Conservation (phyloP, 345 rosid species). For the Gossypium australe region DNA sequence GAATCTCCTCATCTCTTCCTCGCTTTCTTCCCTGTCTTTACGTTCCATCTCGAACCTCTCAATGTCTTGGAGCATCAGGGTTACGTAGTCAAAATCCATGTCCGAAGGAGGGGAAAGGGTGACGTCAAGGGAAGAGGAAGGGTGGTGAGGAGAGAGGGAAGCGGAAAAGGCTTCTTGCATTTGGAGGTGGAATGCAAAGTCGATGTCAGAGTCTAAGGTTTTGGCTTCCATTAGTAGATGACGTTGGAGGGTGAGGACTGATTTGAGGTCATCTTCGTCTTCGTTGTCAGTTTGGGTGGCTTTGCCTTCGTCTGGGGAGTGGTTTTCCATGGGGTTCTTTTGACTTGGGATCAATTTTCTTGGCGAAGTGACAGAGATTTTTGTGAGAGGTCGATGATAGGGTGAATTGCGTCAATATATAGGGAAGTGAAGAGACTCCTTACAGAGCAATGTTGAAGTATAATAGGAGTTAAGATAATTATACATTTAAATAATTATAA, state of each 20-base stretch:
- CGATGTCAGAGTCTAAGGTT: slow-evolving; percentile 39
- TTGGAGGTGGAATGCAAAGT: slow-evolving; percentile 61
- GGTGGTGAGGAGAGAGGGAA: slow-evolving; percentile 28
- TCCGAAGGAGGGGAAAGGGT: slow-evolving; percentile 12
- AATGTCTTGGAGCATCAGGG: slow-evolving; percentile 41
- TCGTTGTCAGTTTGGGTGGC: slow-evolving; percentile 5
- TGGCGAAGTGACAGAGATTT: background rate
- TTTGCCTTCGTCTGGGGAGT: background rate
- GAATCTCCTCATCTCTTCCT: slow-evolving; percentile 27
- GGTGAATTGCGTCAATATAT: background rate
- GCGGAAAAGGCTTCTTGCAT: slow-evolving; percentile 54
- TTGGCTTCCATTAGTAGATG: slow-evolving; percentile 43
- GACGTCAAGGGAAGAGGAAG: slow-evolving; percentile 17
- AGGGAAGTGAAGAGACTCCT: background rate
- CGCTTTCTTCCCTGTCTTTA: slow-evolving; percentile 35
- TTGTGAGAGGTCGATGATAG: background rate
- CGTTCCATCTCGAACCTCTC: slow-evolving; percentile 38
- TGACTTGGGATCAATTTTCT: background rate
- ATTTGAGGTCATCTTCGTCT: slow-evolving; percentile 20
- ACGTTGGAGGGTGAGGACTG: slow-evolving; percentile 34
- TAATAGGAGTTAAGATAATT: no score
- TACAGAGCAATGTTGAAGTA: background rate
- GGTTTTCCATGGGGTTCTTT: background rate
- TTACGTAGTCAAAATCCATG: slow-evolving; percentile 25
- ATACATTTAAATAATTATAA: no score